phyloP scores from a whole-genome alignment of 441 rosid species.

The Adansonia gregorii region DNA sequence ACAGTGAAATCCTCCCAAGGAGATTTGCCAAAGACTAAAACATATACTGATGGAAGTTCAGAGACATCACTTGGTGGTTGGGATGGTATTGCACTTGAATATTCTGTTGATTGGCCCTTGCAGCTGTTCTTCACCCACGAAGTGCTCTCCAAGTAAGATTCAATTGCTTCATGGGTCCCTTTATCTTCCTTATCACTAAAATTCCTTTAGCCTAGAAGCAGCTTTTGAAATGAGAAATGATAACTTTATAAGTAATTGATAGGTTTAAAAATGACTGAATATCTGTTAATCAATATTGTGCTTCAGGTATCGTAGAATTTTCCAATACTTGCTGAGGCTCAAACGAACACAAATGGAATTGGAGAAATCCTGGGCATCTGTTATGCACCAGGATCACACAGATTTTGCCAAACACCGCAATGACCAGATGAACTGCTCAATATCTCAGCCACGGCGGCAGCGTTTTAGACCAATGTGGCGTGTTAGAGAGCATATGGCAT shows the following conservation, averaged over 20 bases:
- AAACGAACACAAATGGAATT: slow-evolving; percentile 96
- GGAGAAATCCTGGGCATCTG: slow-evolving; percentile 99
- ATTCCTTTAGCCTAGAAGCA: slow-evolving; percentile 11
- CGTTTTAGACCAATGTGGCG: slow-evolving; percentile 93
- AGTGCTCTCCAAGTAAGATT: slow-evolving; percentile 89
- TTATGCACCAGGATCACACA: slow-evolving; percentile 93
- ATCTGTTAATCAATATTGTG: slow-evolving; percentile 30
- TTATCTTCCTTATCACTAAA: slow-evolving; percentile 25
- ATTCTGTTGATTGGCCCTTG: slow-evolving; percentile 95
- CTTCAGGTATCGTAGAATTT: slow-evolving; percentile 80
- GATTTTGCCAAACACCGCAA: slow-evolving; percentile 73
- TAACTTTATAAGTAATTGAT: slow-evolving; percentile 20
- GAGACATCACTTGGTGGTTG: slow-evolving; percentile 81
- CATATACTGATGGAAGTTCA: slow-evolving; percentile 48
- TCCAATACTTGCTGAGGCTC: slow-evolving; percentile 89
- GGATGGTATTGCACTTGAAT: slow-evolving; percentile 94
- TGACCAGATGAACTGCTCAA: slow-evolving; percentile 54
- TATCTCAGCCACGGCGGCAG: slow-evolving; percentile 73
- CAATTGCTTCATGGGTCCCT: slow-evolving; percentile 22
- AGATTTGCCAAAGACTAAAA: slow-evolving; percentile 59
- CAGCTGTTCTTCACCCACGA: slow-evolving; percentile 94
- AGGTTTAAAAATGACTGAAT: background rate
- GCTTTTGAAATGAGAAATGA: slow-evolving; percentile 14
- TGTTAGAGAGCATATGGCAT: slow-evolving; percentile 97
- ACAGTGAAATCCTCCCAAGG: slow-evolving; percentile 70